These are phyloP conservation scores for Sicyos baderoa DNA, from an alignment of 306 rosid species.

Conservation along the genomic window DNA sequence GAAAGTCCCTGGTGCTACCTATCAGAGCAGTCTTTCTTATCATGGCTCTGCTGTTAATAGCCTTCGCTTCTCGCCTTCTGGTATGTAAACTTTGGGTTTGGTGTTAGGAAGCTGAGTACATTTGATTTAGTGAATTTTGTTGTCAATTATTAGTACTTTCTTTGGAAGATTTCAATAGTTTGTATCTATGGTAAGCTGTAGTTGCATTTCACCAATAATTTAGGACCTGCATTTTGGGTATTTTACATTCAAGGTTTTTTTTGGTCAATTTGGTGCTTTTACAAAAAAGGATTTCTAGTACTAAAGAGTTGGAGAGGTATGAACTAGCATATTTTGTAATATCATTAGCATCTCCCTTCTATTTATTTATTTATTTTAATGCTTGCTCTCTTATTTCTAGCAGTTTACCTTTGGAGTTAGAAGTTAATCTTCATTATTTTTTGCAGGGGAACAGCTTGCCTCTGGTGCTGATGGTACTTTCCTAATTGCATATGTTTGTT, in stretches of 20 bases:
- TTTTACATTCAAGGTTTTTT: background rate
- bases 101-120: background rate
- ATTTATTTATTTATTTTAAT: background rate
- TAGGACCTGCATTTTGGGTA: background rate
- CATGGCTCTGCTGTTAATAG: conserved; percentile 76
- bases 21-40: conserved; percentile 56
- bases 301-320: background rate
- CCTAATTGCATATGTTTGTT: background rate
- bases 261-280: background rate
- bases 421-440: conserved; percentile 4
- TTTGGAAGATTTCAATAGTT: background rate
- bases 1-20: conserved; percentile 56
- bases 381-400: background rate
- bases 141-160: background rate
- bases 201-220: background rate
- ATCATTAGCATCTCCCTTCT: background rate
- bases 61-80: conserved; percentile 75
- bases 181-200: background rate
- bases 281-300: background rate
- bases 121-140: background rate
- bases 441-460: conserved; percentile 78
- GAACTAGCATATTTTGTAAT: background rate
- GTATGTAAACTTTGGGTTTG: conserved; percentile 27
- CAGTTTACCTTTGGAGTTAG: background rate
- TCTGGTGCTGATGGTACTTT: conserved; percentile 70